A percentile compares a stretch with the other conserved stretches of the same genome.
These are phyloP conservation scores for Exophiala aquamarina DNA, from an alignment of 2,329 filamentous ascomycete genomes.

Conservation along the genomic window DNA sequence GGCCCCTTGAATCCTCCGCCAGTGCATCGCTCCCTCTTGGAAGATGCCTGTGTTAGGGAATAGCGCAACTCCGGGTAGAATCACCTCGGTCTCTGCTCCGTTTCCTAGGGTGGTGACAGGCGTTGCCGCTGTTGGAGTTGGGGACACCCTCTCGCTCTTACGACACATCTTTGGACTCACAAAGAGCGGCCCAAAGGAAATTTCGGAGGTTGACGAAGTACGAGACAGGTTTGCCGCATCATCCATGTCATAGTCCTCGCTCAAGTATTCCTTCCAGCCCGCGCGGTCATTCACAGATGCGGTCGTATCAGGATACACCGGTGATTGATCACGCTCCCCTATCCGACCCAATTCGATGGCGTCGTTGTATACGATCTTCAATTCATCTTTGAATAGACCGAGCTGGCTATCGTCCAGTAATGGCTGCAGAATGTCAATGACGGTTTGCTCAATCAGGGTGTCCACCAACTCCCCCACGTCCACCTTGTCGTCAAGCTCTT, in stretches of 20 bases:
- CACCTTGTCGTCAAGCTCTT: slow-evolving; percentile 1
- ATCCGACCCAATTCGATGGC: slow-evolving; percentile 2
- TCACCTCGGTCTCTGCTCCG: neutral
- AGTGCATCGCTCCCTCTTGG: slow-evolving; percentile 1
- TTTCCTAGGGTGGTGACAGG: neutral
- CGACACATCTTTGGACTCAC: slow-evolving; percentile 2
- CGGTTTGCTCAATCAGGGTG: neutral
- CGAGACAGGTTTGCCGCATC: neutral
- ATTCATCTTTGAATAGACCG: neutral
- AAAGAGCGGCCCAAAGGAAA: neutral
- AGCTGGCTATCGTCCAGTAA: neutral
- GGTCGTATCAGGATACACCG: neutral
- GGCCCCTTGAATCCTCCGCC: neutral
- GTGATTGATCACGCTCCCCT: slow-evolving; percentile 2
- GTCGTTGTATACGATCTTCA: neutral
- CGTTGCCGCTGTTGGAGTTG: neutral
- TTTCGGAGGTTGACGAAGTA: neutral
- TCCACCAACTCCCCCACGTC: neutral
- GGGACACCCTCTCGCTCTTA: neutral
- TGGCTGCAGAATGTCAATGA: neutral
- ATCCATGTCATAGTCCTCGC: neutral
- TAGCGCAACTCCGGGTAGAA: slow-evolving; percentile 1
- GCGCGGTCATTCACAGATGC: neutral
- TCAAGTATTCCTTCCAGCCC: neutral
- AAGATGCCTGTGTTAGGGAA: slow-evolving; percentile 5